Evolutionary conservation across 345 rosid species (phyloP), one percentile per base, ranked within the genome.

Genomic region (Excoecaria agallocha): DNA sequence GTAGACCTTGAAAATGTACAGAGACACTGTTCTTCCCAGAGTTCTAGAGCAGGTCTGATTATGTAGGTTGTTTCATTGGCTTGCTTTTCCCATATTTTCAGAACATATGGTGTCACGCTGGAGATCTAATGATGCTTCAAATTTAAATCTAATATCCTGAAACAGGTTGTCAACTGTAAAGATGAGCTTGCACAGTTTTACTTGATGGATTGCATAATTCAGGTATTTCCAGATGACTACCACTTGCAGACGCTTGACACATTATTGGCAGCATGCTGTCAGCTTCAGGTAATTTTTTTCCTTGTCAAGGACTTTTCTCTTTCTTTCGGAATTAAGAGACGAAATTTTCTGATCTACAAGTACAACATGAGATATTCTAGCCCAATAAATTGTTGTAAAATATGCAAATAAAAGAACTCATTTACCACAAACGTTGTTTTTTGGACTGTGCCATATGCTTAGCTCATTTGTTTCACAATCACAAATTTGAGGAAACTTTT

Each of bases 191-290:
- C 98, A 15, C 99, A 95, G 61, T 90, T 79, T 82, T 93, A 95
- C 84, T 84, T 95, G 76, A 87, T 93, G 94, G 96, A 93, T 85
- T 95, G 99, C 87, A 87, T 93, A 70, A 95, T 95, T 81, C 99
- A 95, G 84, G 99, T 95, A 57, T 95, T 95, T 81, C 96, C 99
- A 19, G 98, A 95, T 80, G 99, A 95, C 78, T 90, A 95, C 83
- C 99, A 95, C 81, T 87, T 95, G 86, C 98, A 93, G 82, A 95
- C 99, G 74, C 94, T 95, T 84, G 98, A 91, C 77, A 76, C 92
- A 71, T 84, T 95, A 74, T 82, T 95, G 85, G 89, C 89, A 74
- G 99, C 94, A 74, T 95, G 85, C 74, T 98, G 98, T 58, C 97
- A 91, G 79, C 99, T 95, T 84, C 98, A 93, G 97, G 99, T 95